Evolutionary conservation across 441 rosid genomes (phyloP), one percentile per base, ranked within the genome.

Genomic region (Pelargonium citronellum): DNA sequence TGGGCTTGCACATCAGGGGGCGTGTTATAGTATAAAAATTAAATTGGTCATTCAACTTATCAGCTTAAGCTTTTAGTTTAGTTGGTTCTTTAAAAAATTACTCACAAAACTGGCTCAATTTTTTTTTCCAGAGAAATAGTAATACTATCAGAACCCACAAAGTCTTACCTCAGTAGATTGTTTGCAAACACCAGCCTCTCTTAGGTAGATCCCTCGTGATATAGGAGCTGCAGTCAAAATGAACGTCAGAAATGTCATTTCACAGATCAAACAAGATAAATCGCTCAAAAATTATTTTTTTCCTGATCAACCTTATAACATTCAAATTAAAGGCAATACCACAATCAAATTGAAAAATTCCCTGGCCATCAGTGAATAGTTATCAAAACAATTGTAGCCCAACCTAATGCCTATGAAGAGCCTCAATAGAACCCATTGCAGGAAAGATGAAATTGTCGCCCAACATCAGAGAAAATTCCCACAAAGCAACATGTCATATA

Each of bases 181-280:
- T 75, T 71, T 80, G 83, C 95, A 85, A 73, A 87, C 82, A 73
- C 83, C 73, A 74, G 90, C 87, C 69, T 95, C 97, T 85, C 98
- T 86, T 73, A 95, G 83, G 83, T 95, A 92, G 80, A 95, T 86
- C 69, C 98, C 98, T 24, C 97, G 87, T 70, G 85, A 86, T 53
- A 81, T 72, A 68, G 97, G 93, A 78, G 88, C 99, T 95, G 89
- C 82, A 71, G 67, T 72, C 37, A 81, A 64, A 79, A 67, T 11
- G 66, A 70, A 76, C 30, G 64, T 20, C 67, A 60, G 71, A 44
- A 66, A 49, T 10, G 46, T 3, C 34, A 63, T 39, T 22, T 71
- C 61, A 73, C 19, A 60, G 70, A 22, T 44, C 49, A 65, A 74
- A 70, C 41, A 51, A 71, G 46, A 19, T 22, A 65, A 69, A 43